Evolutionary conservation across 73 alveolate species (phyloP).

Genomic region (Effrenium voratum): DNA sequence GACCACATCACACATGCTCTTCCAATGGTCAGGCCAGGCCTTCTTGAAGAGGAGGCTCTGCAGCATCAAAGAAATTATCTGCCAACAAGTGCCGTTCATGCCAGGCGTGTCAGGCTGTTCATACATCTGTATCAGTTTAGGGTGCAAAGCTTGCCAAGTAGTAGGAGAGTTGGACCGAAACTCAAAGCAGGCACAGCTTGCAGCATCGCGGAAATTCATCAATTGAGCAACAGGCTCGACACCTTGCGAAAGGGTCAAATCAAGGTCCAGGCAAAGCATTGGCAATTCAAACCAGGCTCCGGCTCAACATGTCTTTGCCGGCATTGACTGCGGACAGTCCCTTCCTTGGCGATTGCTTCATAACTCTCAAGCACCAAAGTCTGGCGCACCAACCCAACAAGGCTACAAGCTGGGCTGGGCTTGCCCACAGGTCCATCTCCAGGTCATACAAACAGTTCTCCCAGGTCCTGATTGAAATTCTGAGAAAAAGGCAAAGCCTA

Average conservation of each 20-base stretch:
- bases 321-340: constrained; percentile 60
- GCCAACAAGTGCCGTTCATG: no score
- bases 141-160: no score
- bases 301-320: constrained; percentile 46
- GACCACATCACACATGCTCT: neutral
- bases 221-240: constrained; percentile 77
- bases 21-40: neutral
- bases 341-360: neutral
- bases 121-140: no score
- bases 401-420: no score
- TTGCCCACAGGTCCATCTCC: constrained; percentile 54
- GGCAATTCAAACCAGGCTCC: neutral
- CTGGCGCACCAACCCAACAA: no score
- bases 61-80: constrained; percentile 82
- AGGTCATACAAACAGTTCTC: constrained; percentile 23
- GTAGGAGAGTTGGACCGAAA: no score
- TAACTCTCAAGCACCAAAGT: no score
- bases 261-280: neutral
- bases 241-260: neutral
- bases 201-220: constrained; percentile 58
- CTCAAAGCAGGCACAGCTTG: neutral
- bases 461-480: constrained; percentile 1
- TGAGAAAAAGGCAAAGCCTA: neutral
- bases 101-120: no score
- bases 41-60: constrained; percentile 86